Percentiles rank a stretch among this genome's conserved stretches.
Evolutionary conservation across 2,329 filamentous ascomycete genomes (phyloP).

Genomic region (Nemania sp.): DNA sequence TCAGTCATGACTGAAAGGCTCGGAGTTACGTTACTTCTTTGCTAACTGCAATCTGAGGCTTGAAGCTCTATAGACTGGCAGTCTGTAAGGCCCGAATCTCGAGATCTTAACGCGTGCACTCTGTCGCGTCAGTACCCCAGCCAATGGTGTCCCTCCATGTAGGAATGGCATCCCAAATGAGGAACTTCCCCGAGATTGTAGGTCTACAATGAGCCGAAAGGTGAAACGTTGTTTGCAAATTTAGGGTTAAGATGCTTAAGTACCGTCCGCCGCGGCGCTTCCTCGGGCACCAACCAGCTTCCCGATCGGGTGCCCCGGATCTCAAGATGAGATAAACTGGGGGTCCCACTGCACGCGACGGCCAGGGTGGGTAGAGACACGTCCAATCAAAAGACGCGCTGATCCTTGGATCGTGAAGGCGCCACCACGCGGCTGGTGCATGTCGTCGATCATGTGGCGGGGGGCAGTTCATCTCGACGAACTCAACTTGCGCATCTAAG

Average conservation of each 20-base stretch:
- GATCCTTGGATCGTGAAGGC: conserved; percentile 15
- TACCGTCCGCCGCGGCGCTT: conserved; percentile 29
- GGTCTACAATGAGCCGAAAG: not conserved
- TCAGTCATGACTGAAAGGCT: conserved; percentile 13
- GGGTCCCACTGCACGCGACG: conserved; percentile 3
- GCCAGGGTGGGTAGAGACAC: conserved; percentile 1
- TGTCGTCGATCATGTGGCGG: conserved; percentile 32
- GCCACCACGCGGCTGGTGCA: conserved; percentile 35
- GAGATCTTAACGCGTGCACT: conserved; percentile 3
- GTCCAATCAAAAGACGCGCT: conserved; percentile 10
- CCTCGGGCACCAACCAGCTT: conserved; percentile 25
- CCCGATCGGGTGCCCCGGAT: conserved; percentile 19
- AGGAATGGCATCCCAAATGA: conserved; percentile 5
- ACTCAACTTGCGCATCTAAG: too few relatives aligned
- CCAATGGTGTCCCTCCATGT: not conserved
- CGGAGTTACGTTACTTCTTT: conserved; percentile 20
- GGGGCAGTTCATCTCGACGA: too few relatives aligned
- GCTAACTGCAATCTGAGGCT: not conserved
- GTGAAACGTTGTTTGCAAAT: conserved; percentile 6
- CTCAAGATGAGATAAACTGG: conserved; percentile 15
- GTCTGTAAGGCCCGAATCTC: not conserved
- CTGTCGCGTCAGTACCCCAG: not conserved
- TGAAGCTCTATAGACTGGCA: not conserved
- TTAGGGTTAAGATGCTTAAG: conserved; percentile 4
- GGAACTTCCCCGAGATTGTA: conserved; percentile 21